Evolutionary conservation across 257 asterid genomes (phyloP).

Genomic region (Verbascum thapsus): DNA sequence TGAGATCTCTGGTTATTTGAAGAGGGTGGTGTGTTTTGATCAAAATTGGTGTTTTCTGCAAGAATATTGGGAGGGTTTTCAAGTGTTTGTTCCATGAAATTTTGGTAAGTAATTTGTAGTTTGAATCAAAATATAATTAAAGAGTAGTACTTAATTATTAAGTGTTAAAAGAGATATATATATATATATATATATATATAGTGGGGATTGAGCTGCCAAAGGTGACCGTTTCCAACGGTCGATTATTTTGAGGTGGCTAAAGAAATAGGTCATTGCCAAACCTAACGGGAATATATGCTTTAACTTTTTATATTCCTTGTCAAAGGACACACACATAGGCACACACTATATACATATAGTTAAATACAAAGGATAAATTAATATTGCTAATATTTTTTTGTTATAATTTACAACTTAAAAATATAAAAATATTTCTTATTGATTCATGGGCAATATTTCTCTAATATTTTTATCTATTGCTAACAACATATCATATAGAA

Average conservation of each 20-base stretch:
- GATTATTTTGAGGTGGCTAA: slow-evolving; percentile 13
- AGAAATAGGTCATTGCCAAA: slow-evolving; percentile 24
- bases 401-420: no score
- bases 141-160: background rate
- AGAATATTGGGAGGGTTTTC: slow-evolving; percentile 31
- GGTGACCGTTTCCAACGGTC: slow-evolving; percentile 53
- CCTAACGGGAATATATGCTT: slow-evolving; percentile 29
- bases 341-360: no score
- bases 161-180: no score
- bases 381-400: no score
- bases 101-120: background rate
- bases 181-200: background rate
- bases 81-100: slow-evolving; percentile 40
- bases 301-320: background rate
- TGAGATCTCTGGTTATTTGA: slow-evolving; percentile 17
- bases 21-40: slow-evolving; percentile 35
- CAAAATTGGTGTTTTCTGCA: slow-evolving; percentile 18
- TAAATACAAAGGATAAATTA: no score
- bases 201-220: slow-evolving; percentile 29
- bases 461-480: no score
- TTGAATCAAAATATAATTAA: background rate
- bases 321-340: slow-evolving; percentile 11
- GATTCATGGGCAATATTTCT: no score
- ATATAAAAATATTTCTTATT: no score
- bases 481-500: no score